phyloP scores from a whole-genome alignment of 139 green algal species.

The Micractinium sp. region DNA sequence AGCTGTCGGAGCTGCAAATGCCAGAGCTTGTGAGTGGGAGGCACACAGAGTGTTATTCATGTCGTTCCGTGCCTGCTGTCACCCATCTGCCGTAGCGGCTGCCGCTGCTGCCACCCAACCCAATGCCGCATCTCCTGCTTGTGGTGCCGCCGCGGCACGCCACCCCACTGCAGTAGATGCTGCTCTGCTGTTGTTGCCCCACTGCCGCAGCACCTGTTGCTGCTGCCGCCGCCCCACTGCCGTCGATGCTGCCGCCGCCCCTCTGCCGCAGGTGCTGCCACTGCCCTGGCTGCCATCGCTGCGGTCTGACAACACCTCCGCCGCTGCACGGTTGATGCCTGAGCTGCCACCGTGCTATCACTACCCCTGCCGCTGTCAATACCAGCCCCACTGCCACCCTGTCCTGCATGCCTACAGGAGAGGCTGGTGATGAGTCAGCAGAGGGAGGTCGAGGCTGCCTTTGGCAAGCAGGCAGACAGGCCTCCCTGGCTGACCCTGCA shows the following conservation, averaged over 20 bases:
- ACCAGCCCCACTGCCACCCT: neutral
- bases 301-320: no score
- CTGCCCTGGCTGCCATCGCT: no score
- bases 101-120: neutral
- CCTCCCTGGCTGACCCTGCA: neutral
- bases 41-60: neutral
- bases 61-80: neutral
- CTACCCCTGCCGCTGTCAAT: neutral
- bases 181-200: neutral
- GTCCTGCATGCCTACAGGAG: neutral
- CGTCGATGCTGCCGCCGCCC: no score
- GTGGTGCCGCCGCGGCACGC: no score
- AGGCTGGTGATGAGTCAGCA: neutral
- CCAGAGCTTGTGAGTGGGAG: neutral
- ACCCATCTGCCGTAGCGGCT: neutral
- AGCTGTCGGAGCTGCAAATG: slow-evolving; percentile 1
- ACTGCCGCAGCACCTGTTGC: no score
- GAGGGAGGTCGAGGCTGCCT: neutral
- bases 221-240: no score
- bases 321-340: no score
- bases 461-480: neutral
- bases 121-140: neutral
- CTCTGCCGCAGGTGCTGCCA: no score
- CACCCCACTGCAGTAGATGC: neutral
- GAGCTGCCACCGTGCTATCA: neutral